These are phyloP conservation scores for Daedalea quercina DNA, from an alignment of 768 basidiomycete species.

Conservation along the genomic window DNA sequence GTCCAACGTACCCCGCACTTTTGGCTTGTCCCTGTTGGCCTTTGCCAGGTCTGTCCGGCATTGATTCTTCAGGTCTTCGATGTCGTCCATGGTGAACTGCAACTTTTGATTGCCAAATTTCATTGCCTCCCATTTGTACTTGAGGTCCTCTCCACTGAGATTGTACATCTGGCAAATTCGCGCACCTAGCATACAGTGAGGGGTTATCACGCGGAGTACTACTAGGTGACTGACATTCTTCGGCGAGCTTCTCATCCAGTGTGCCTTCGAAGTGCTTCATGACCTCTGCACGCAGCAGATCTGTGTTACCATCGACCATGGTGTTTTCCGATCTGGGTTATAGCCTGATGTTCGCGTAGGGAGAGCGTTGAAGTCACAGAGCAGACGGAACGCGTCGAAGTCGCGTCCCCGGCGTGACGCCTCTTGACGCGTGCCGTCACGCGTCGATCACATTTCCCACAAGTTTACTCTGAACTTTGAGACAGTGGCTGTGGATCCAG, in stretches of 20 bases:
- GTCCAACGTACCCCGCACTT: conserved; percentile 17
- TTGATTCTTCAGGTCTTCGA: conserved; percentile 32
- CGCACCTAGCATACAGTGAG: conserved; percentile 38
- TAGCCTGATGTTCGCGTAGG: not conserved
- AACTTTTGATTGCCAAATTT: conserved; percentile 22
- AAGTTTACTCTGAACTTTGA: too few species aligned
- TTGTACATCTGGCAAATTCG: conserved; percentile 60
- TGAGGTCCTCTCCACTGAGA: conserved; percentile 42
- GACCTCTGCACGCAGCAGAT: conserved; percentile 4
- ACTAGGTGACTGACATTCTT: conserved; percentile 40
- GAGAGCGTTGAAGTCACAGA: not conserved
- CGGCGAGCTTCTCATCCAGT: conserved; percentile 10
- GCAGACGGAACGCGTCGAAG: conserved; percentile 1
- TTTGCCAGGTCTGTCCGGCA: conserved; percentile 36
- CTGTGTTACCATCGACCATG: not conserved
- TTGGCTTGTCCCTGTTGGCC: conserved; percentile 26
- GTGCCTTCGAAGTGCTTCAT: conserved; percentile 7
- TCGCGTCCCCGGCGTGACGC: too few species aligned
- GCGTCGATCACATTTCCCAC: not conserved
- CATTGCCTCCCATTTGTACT: conserved; percentile 66
- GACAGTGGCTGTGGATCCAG: too few species aligned
- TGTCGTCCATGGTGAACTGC: conserved; percentile 43
- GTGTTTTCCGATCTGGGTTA: not conserved
- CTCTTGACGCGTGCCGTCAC: not conserved
- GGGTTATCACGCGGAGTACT: not conserved